Base-by-base conservation (phyloP, 2,329 filamentous ascomycete genomes). In the Colletotrichum theobromicola region DNA sequence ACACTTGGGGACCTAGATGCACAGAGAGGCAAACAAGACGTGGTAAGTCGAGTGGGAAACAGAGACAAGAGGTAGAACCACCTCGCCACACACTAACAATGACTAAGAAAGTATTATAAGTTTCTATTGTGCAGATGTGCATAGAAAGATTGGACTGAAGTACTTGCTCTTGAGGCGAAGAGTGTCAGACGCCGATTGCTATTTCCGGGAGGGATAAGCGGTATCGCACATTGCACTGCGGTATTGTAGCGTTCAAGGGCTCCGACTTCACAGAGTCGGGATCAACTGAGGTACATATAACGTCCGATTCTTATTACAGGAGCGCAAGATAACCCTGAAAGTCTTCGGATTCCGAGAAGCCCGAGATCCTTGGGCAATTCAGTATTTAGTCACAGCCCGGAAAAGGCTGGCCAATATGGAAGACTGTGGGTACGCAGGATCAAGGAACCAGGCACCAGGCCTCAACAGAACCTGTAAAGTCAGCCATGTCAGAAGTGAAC, bases 271-370 rank as follows among this genome's bases (percentile, higher is more conserved):
- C 16, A 2, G 2, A 50, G 6, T 50, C 15, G 42, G 4, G n/a
- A 12, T 7, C 18, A 9, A n/a, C n/a, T 2, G 5, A n/a, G 18
- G 18, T 8, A 2, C 16, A 21, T 1, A 21, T 2, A 50, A n/a
- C 9, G 7, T 4, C 42, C 42, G 7, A 7, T 4, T 15, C 18
- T 9, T 21, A 50, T 21, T 21, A 7, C n/a, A 21, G 5, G n/a
- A 50, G 18, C 18, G 42, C 7, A 50, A 50, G 4, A 6, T 7
- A 8, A 16, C 42, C 42, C 6, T 8, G 24, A 30, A 57, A n/a
- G 53, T 24, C 21, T 13, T 30, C 53, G 15, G 53, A 57, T 30
- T 30, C 53, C 16, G 9, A 57, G 24, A n/a, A 50, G n/a, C 4
- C 2, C 42, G n/a, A 50, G 42, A 50, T 50, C 42, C n/a, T 50